phyloP scores from a whole-genome alignment of 768 basidiomycete genomes.

The Termitomyces eurrhizus region DNA sequence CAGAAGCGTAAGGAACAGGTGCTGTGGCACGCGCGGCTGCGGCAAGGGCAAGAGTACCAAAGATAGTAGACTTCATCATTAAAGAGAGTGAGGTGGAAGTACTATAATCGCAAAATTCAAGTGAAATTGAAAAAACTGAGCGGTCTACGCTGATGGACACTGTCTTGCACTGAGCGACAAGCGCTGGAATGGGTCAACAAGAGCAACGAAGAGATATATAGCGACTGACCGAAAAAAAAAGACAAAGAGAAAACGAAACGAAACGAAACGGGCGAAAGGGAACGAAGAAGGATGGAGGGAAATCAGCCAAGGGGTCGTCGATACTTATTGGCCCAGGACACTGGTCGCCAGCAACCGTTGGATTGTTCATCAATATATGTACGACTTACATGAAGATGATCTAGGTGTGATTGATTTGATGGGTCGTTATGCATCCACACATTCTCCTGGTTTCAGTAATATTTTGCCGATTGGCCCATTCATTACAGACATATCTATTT shows the following conservation, averaged over 20 bases:
- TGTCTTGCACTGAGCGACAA: conserved; percentile 61
- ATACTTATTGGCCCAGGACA: conserved; percentile 21
- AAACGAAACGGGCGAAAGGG: conserved; percentile 41
- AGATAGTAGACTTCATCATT: conserved; percentile 61
- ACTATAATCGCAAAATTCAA: conserved; percentile 29
- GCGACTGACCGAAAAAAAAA: conserved; percentile 36
- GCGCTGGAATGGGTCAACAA: conserved; percentile 30
- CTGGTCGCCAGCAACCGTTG: conserved; percentile 36
- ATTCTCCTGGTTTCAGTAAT: conserved; percentile 1
- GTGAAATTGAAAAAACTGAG: conserved; percentile 41
- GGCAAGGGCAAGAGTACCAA: conserved; percentile 57
- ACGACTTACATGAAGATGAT: conserved; percentile 19
- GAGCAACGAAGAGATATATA: not conserved
- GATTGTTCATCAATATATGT: conserved; percentile 29
- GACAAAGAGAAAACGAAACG: conserved; percentile 34
- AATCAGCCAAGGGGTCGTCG: conserved; percentile 1
- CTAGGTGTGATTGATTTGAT: conserved; percentile 19
- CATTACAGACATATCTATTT: conserved; percentile 13
- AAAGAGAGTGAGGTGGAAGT: conserved; percentile 43
- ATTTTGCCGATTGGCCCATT: conserved; percentile 15
- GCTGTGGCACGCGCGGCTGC: conserved; percentile 44
- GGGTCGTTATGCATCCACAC: conserved; percentile 15
- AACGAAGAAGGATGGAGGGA: conserved; percentile 31
- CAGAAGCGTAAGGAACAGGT: conserved; percentile 12
- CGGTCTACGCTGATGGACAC: conserved; percentile 70